These are phyloP conservation scores for Apiospora pterosperma DNA, from an alignment of 2,329 filamentous ascomycete genomes.

Conservation along the genomic window DNA sequence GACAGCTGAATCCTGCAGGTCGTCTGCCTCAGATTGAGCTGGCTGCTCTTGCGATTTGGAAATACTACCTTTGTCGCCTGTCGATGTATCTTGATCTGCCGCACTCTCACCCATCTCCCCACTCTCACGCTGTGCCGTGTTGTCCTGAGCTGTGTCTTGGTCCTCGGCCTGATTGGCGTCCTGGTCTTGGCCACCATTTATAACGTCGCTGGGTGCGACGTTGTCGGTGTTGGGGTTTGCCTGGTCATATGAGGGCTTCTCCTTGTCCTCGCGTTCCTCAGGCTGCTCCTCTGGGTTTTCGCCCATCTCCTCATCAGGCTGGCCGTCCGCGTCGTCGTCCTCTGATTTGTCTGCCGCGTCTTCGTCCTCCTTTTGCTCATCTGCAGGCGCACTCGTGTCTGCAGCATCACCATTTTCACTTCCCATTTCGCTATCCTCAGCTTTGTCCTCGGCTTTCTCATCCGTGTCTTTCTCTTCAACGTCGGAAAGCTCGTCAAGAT, in stretches of 20 bases:
- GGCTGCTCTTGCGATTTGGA: conserved; percentile 44
- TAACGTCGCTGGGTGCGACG: conserved; percentile 59
- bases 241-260: conserved; percentile 35
- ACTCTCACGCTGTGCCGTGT: conserved; percentile 61
- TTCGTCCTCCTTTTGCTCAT: conserved; percentile 52
- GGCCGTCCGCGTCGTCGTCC: conserved; percentile 24
- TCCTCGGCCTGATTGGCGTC: conserved; percentile 61
- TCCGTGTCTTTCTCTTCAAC: conserved; percentile 41
- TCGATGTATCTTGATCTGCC: conserved; percentile 59
- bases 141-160: conserved; percentile 57
- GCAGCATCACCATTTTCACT: conserved; percentile 42
- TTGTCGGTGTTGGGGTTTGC: conserved; percentile 57
- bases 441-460: conserved; percentile 30
- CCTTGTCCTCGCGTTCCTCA: conserved; percentile 29
- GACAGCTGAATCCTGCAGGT: conserved; percentile 37
- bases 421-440: conserved; percentile 34
- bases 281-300: conserved; percentile 24
- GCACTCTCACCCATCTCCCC: conserved; percentile 64
- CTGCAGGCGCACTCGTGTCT: conserved; percentile 37
- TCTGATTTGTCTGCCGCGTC: conserved; percentile 49
- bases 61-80: conserved; percentile 59
- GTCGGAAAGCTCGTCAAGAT: conserved; percentile 56
- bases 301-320: conserved; percentile 32
- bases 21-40: conserved; percentile 39
- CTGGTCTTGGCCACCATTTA: conserved; percentile 62